Evolutionary conservation across 495 filamentous ascomycete genomes (phyloP).

Genomic region (Aspergillus sclerotioniger): DNA sequence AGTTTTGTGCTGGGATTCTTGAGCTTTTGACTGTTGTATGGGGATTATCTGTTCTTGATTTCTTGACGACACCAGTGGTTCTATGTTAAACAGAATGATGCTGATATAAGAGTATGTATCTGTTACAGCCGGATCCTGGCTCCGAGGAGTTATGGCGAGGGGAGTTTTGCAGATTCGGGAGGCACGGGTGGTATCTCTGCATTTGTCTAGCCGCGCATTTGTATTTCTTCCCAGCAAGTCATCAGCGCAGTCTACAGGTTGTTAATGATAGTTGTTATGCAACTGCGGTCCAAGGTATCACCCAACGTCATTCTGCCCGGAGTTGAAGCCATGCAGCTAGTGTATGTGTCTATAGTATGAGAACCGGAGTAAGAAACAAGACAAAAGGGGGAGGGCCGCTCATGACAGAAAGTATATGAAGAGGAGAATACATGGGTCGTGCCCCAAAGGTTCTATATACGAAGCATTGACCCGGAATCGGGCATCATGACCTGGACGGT

Average conservation of each 20-base stretch:
- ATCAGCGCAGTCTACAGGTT: conserved; percentile 12
- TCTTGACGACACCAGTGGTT: conserved; percentile 21
- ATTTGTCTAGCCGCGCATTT: conserved; percentile 24
- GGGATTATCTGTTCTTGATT: conserved; percentile 24
- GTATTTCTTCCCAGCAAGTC: conserved; percentile 1
- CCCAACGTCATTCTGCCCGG: neutral
- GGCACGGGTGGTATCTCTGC: conserved; percentile 18
- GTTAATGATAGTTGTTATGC: conserved; percentile 2
- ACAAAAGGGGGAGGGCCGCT: neutral
- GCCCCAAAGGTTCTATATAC: neutral
- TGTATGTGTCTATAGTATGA: neutral
- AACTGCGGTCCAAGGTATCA: neutral
- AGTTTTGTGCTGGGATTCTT: conserved; percentile 13
- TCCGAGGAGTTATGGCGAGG: neutral
- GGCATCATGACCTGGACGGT: neutral
- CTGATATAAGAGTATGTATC: conserved; percentile 19
- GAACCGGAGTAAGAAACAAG: neutral
- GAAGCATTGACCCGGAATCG: neutral
- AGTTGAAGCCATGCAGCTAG: neutral
- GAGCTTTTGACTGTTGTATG: conserved; percentile 21
- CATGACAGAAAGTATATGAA: neutral
- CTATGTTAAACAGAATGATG: conserved; percentile 16
- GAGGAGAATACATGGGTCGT: neutral
- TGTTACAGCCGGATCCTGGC: conserved; percentile 7
- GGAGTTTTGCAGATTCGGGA: conserved; percentile 4